Percentiles rank a stretch among this genome's conserved stretches.
Conservation (phyloP, 169 alveolate species). For the Eimeria nieschulzi region DNA sequence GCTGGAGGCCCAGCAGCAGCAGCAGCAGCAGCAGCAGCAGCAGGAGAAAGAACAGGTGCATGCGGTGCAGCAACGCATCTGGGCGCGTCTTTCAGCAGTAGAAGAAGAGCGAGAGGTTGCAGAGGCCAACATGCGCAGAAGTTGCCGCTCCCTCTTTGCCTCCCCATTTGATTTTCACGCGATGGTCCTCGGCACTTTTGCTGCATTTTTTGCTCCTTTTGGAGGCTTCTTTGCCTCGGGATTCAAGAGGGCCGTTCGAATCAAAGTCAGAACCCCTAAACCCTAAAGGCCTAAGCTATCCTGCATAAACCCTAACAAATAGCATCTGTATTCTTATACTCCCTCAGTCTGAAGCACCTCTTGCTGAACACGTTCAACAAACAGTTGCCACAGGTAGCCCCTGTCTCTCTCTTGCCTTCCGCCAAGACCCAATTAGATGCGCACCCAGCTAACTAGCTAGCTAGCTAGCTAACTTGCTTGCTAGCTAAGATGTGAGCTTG, state of each 20-base stretch:
- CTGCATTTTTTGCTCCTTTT: constrained; percentile 98
- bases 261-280: no score
- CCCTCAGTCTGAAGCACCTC: no score
- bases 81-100: background rate
- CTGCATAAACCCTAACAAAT: no score
- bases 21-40: constrained; percentile 37
- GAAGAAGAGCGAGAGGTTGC: constrained; percentile 9
- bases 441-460: background rate
- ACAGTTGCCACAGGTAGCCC: no score
- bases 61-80: background rate
- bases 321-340: no score
- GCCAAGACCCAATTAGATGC: background rate
- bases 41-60: constrained; percentile 33
- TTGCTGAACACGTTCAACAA: no score
- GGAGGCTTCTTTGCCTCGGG: constrained; percentile 99
- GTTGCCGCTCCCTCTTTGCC: constrained; percentile 52
- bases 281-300: no score
- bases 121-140: background rate
- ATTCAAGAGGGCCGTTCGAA: constrained; percentile 97
- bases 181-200: constrained; percentile 94
- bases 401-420: no score
- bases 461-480: background rate
- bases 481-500: background rate
- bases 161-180: constrained; percentile 90
- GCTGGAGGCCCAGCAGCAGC: background rate